Base-by-base conservation (phyloP, 164 flowering plant genomes). In the Stephania cephalantha region DNA sequence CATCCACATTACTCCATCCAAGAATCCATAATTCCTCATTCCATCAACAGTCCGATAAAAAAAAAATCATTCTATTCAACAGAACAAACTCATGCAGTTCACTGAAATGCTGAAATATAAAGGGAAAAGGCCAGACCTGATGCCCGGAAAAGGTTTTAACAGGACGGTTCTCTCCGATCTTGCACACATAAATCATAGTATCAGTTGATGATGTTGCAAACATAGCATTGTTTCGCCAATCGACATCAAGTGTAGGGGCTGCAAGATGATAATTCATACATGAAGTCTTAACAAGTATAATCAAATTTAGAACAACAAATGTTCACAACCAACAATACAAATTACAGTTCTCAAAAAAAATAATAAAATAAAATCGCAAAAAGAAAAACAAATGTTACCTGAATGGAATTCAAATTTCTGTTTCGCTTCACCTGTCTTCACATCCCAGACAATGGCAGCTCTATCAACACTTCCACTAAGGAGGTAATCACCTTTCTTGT, bases 211-310 rank as follows among this genome's bases (percentile, higher is more conserved):
- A 90, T 5, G 98, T 91, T 44, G 99, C 99, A 84, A 95, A 95
- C 22, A 96, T 87, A 71, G 72, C 82, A 88, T 90, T 92, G 81
- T 87, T 92, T 73, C 97, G 85, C 99, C 99, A 95, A 77, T 95
- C 99, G 81, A 95, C 99, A 87, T 95, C 99, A 80, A 95, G 97
- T 18, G 92, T 88, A 79, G 99, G 98, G 75, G 96, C 99, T 95
- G 79, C 75, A 76, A 67, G 75, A 46, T 31, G n/a, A 61, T 44
- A 63, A 15, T 22, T 17, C 31, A 71, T 20, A 53, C 64, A 74
- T 48, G 8, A 35, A 61, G 13, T 18, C 9, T 69, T 17, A 45
- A n/a, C 52, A 7, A 70, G 22, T 31, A 17, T 1, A 70, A 31
- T 31, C 9, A 22, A 70, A 10, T 70, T 12, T 4, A 45, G 12